Conservation (phyloP, 139 green algal species). For the Zygnema cylindricum region DNA sequence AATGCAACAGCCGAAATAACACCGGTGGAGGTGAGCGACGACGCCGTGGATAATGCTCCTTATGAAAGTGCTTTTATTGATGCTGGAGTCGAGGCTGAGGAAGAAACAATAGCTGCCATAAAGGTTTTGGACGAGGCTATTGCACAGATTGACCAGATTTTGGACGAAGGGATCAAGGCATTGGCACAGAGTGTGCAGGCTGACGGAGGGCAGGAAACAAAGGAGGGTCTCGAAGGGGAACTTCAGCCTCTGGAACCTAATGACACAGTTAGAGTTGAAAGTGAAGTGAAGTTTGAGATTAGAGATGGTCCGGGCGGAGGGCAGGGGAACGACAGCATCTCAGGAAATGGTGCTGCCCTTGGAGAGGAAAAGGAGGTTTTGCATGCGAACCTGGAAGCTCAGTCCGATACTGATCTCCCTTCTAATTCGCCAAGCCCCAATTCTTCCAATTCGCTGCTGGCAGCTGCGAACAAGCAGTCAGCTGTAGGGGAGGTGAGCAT, state of each 20-base stretch:
- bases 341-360: not conserved
- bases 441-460: not conserved
- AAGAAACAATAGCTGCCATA: not conserved
- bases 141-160: not conserved
- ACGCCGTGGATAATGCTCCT: not conserved
- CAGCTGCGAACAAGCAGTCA: not conserved
- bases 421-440: not conserved
- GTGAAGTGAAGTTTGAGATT: not conserved
- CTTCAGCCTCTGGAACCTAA: not conserved
- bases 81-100: constrained; percentile 14
- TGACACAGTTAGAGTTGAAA: not conserved
- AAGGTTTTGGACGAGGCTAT: not conserved
- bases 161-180: constrained; percentile 16
- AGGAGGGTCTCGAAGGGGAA: not conserved
- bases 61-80: not conserved
- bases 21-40: constrained; percentile 1
- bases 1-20: not conserved
- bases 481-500: not conserved
- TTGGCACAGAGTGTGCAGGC: not conserved
- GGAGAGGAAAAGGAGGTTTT: not conserved
- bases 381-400: not conserved
- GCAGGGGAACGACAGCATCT: not conserved
- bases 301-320: not conserved
- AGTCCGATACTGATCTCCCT: not conserved
- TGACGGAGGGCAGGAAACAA: not conserved